Percentiles rank a stretch among this genome's conserved stretches.
These are phyloP conservation scores for Raphanus hybrid DNA, from an alignment of 441 rosid genomes.

Conservation along the genomic window DNA sequence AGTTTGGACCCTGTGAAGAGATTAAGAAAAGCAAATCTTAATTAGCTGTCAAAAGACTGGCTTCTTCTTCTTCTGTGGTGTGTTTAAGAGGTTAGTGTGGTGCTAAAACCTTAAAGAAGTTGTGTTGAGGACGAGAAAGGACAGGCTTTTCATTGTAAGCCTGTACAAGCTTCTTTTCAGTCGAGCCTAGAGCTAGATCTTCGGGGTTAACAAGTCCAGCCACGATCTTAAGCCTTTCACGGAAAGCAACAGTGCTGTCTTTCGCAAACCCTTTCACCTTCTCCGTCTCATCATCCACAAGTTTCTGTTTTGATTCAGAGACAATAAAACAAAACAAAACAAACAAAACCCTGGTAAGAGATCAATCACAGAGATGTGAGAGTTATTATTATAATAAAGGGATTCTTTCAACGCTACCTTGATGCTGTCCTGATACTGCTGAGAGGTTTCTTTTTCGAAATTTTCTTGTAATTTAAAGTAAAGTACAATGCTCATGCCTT, in stretches of 20 bases:
- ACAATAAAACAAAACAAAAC: neutral
- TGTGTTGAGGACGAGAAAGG: constrained; percentile 95
- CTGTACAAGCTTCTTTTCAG: constrained; percentile 77
- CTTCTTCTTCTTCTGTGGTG: neutral
- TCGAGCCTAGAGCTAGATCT: constrained; percentile 72
- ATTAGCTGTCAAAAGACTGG: neutral
- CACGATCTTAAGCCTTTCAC: constrained; percentile 92
- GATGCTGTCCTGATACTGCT: constrained; percentile 68
- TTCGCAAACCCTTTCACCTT: constrained; percentile 87
- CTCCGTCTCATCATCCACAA: constrained; percentile 86
- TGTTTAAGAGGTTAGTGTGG: constrained; percentile 3
- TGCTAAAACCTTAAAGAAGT: constrained; percentile 58
- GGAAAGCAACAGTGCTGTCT: constrained; percentile 73
- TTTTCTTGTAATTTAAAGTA: constrained; percentile 76
- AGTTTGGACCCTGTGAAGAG: constrained; percentile 71
- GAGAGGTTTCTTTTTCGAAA: constrained; percentile 62
- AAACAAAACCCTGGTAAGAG: neutral
- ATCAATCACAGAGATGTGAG: constrained; percentile 16
- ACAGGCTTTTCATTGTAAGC: constrained; percentile 94
- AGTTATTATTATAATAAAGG: neutral
- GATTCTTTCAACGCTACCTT: constrained; percentile 51
- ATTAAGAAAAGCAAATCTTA: neutral
- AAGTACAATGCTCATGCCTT: constrained; percentile 93
- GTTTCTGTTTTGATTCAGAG: constrained; percentile 57
- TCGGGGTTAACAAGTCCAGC: constrained; percentile 85